phyloP scores from a whole-genome alignment of 352 stramenopile genomes.

The Pythium utonaiense region DNA sequence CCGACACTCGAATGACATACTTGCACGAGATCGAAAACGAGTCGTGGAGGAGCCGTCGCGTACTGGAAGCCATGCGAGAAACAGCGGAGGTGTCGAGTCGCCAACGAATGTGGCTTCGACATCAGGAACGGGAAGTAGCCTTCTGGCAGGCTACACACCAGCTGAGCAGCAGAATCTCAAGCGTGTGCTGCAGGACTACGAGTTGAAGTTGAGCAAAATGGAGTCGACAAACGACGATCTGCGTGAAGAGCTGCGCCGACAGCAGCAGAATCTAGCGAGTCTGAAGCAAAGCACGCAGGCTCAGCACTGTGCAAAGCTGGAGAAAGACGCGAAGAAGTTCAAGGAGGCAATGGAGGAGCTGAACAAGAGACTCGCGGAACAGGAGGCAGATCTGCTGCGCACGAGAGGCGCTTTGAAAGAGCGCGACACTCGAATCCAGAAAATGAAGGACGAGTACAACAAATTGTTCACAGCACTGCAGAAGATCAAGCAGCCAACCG shows the following conservation, averaged over 20 bases:
- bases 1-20: conserved; percentile 18
- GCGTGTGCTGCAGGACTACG: conserved; percentile 51
- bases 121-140: background rate
- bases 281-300: conserved; percentile 47
- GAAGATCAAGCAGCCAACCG: conserved; percentile 44
- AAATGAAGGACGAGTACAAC: conserved; percentile 75
- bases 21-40: conserved; percentile 27
- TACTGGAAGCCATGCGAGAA: conserved; percentile 1
- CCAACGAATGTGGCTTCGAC: background rate
- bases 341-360: conserved; percentile 29
- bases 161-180: conserved; percentile 51
- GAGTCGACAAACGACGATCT: conserved; percentile 40
- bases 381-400: conserved; percentile 50
- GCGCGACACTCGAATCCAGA: conserved; percentile 38
- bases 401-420: conserved; percentile 50
- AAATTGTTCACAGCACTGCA: conserved; percentile 65
- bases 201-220: conserved; percentile 40
- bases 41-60: conserved; percentile 21
- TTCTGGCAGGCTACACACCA: conserved; percentile 23
- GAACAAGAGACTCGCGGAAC: conserved; percentile 29
- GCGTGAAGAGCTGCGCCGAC: conserved; percentile 33
- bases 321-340: conserved; percentile 42
- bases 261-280: conserved; percentile 53
- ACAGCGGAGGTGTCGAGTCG: background rate
- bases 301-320: conserved; percentile 44